Percentiles rank a stretch among this genome's conserved stretches.
These are phyloP conservation scores for Phoma sp. DNA, from an alignment of 2,329 filamentous ascomycete genomes.

Conservation along the genomic window DNA sequence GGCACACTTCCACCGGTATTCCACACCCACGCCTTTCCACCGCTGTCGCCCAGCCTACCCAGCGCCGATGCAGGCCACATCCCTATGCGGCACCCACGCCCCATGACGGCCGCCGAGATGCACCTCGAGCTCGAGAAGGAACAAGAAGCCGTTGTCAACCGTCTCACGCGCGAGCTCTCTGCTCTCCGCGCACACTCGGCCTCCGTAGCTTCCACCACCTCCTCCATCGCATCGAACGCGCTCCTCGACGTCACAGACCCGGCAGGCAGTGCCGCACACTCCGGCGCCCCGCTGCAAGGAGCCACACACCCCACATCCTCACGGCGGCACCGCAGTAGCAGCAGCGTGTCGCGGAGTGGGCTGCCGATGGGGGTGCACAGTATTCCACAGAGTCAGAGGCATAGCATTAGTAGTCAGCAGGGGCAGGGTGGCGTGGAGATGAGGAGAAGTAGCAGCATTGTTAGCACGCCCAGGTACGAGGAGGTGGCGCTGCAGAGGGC, in stretches of 20 bases:
- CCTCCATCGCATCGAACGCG: constrained; percentile 62
- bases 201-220: constrained; percentile 66
- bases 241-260: constrained; percentile 57
- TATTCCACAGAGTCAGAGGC: constrained; percentile 44
- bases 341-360: constrained; percentile 56
- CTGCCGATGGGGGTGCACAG: constrained; percentile 33
- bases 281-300: constrained; percentile 51
- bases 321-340: constrained; percentile 64
- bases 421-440: constrained; percentile 23
- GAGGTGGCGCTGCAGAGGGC: constrained; percentile 54
- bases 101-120: constrained; percentile 86
- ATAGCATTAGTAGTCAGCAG: constrained; percentile 32
- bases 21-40: constrained; percentile 44
- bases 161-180: constrained; percentile 86
- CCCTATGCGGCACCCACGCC: constrained; percentile 84
- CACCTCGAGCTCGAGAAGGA: constrained; percentile 92
- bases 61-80: constrained; percentile 57
- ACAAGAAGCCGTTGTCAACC: constrained; percentile 94
- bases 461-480: constrained; percentile 51
- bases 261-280: constrained; percentile 47
- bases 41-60: constrained; percentile 45
- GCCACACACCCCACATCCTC: constrained; percentile 61
- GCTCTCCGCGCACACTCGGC: constrained; percentile 76
- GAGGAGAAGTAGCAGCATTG: constrained; percentile 41
- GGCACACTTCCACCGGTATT: constrained; percentile 33